Percentiles rank a stretch among this genome's conserved stretches.
These are phyloP conservation scores for Penicillium antarcticum DNA, from an alignment of 495 filamentous ascomycete genomes.

Conservation along the genomic window DNA sequence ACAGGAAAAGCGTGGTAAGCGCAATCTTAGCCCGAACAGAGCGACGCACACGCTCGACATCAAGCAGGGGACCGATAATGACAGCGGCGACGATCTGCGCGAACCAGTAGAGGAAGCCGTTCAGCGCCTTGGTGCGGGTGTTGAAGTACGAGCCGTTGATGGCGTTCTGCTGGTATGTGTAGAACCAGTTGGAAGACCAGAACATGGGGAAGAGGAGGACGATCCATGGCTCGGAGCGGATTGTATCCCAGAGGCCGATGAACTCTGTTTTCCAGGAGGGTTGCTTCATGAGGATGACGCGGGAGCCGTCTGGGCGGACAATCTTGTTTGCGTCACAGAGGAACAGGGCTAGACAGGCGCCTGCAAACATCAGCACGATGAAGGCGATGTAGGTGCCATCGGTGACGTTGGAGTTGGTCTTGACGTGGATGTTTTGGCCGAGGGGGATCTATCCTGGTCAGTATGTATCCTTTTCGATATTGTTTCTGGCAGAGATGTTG, in stretches of 20 bases:
- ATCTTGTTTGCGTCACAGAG: slow-evolving; percentile 62
- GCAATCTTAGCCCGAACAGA: slow-evolving; percentile 37
- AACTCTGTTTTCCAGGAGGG: slow-evolving; percentile 60
- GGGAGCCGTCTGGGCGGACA: slow-evolving; percentile 71
- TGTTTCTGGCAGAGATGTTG: too few species aligned
- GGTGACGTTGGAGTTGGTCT: slow-evolving; percentile 32
- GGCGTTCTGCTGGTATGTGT: slow-evolving; percentile 66
- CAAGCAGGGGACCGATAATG: slow-evolving; percentile 44
- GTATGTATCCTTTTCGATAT: not conserved
- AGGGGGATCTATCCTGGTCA: slow-evolving; percentile 33
- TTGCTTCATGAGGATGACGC: slow-evolving; percentile 78
- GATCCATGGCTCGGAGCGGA: slow-evolving; percentile 36
- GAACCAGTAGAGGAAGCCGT: slow-evolving; percentile 50
- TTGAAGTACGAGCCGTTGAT: slow-evolving; percentile 47
- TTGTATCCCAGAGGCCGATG: slow-evolving; percentile 38
- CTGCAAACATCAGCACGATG: slow-evolving; percentile 45
- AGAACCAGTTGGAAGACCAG: slow-evolving; percentile 73
- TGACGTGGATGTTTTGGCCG: slow-evolving; percentile 41
- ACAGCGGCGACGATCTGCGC: slow-evolving; percentile 50
- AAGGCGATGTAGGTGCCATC: slow-evolving; percentile 53
- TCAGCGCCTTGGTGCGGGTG: slow-evolving; percentile 44
- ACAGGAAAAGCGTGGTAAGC: slow-evolving; percentile 34
- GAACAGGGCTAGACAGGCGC: slow-evolving; percentile 57
- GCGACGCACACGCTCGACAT: slow-evolving; percentile 36
- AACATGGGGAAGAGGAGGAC: slow-evolving; percentile 51